phyloP scores from a whole-genome alignment of 768 basidiomycete species.

The Kwoniella sp. region DNA sequence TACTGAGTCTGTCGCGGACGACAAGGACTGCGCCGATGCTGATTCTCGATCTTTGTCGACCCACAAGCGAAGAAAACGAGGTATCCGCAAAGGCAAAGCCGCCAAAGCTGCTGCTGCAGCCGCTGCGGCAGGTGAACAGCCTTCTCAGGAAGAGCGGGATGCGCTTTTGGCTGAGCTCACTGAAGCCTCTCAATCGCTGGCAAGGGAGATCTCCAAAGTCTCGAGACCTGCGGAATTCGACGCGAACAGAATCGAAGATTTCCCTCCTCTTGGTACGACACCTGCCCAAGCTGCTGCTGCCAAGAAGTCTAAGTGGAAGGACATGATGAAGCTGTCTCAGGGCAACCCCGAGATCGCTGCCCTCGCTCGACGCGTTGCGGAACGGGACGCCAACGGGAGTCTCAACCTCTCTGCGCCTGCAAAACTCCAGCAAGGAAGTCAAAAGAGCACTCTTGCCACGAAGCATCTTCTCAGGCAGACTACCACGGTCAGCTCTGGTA shows the following conservation, averaged over 20 bases:
- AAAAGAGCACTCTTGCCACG: slow-evolving; percentile 70
- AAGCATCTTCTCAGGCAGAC: slow-evolving; percentile 27
- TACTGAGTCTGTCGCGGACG: slow-evolving; percentile 14
- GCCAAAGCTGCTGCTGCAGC: slow-evolving; percentile 54
- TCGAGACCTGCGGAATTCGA: slow-evolving; percentile 32
- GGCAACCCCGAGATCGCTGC: slow-evolving; percentile 54
- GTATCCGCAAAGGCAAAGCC: slow-evolving; percentile 76
- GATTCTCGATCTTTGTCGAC: slow-evolving; percentile 69
- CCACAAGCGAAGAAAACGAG: slow-evolving; percentile 79
- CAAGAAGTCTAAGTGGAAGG: slow-evolving; percentile 85
- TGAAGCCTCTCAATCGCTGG: slow-evolving; percentile 76
- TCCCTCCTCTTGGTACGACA: slow-evolving; percentile 51
- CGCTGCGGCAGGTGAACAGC: slow-evolving; percentile 59
- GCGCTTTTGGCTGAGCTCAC: slow-evolving; percentile 68
- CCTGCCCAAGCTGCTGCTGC: slow-evolving; percentile 59
- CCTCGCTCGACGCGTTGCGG: slow-evolving; percentile 48
- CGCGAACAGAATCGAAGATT: slow-evolving; percentile 57
- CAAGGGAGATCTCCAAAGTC: slow-evolving; percentile 67
- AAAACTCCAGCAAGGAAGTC: slow-evolving; percentile 70
- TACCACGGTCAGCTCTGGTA: slow-evolving; percentile 21
- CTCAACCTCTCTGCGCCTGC: slow-evolving; percentile 70
- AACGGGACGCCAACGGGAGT: slow-evolving; percentile 36
- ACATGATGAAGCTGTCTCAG: slow-evolving; percentile 64
- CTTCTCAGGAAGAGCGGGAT: slow-evolving; percentile 53
- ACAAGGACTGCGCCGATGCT: slow-evolving; percentile 25